Evolutionary conservation across 208 protist genomes (phyloP).

Genomic region (Acanthamoeba royreba): DNA sequence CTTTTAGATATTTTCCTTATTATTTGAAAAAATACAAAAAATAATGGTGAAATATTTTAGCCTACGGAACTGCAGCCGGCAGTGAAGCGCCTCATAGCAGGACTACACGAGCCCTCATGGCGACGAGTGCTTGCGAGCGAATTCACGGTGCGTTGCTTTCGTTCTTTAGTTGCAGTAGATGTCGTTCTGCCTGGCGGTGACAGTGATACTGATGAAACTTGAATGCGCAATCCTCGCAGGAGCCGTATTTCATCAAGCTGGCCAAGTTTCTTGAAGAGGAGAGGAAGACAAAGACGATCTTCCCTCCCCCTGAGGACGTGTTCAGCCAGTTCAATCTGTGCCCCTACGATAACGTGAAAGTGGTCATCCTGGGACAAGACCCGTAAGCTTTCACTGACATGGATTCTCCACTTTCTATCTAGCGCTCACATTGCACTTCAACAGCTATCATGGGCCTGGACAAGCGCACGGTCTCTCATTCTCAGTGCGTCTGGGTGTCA

Average conservation of each 20-base stretch:
- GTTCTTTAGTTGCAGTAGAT: background rate
- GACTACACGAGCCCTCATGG: background rate
- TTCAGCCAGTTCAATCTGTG: slow-evolving; percentile 90
- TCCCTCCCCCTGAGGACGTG: slow-evolving; percentile 83
- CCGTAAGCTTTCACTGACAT: slow-evolving; percentile 83
- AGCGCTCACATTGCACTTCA: background rate
- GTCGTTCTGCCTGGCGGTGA: no score
- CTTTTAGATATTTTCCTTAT: no score
- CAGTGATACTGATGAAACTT: background rate
- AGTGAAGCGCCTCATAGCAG: background rate
- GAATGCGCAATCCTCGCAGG: background rate
- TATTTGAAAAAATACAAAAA: background rate
- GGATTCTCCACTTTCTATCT: background rate
- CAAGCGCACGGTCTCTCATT: slow-evolving; percentile 97
- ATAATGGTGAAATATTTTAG: background rate
- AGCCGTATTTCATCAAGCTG: slow-evolving; percentile 44
- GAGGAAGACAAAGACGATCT: slow-evolving; percentile 64
- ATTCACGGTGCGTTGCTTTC: background rate
- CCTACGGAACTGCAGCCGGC: background rate
- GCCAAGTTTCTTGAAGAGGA: slow-evolving; percentile 49
- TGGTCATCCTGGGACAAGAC: slow-evolving; percentile 95
- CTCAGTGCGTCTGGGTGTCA: slow-evolving; percentile 89
- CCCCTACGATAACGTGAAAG: slow-evolving; percentile 88
- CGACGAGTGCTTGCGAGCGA: background rate
- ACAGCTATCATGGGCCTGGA: slow-evolving; percentile 63